Conservation (phyloP, 75 land plant species). For the Sequoiadendron giganteum region DNA sequence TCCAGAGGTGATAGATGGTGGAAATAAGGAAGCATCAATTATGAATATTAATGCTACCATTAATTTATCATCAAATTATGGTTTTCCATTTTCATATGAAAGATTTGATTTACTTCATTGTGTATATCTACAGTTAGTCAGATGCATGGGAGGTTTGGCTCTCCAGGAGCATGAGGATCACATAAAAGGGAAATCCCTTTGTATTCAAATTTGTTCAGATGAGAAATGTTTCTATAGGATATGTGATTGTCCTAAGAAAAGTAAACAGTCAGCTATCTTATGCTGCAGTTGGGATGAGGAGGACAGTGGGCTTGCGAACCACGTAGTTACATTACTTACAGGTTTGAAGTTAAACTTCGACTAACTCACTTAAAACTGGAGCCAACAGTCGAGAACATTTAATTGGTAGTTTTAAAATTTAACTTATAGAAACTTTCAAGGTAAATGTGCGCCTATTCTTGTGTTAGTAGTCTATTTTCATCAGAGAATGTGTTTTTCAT, state of each 20-base stretch:
- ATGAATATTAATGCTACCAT: background rate
- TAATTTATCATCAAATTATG: background rate
- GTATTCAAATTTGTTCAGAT: conserved; percentile 10
- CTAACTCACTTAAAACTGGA: background rate
- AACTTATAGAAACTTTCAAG: background rate
- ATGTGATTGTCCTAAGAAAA: background rate
- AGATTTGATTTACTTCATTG: background rate
- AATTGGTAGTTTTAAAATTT: background rate
- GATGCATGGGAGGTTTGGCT: conserved; percentile 3
- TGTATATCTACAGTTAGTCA: conserved; percentile 5
- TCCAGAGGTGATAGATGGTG: background rate
- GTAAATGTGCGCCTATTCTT: background rate
- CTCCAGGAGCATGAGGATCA: background rate
- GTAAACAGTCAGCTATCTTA: background rate
- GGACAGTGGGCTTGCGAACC: conserved; percentile 4
- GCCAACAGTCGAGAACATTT: background rate
- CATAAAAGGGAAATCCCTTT: conserved; percentile 8
- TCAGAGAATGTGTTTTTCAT: background rate
- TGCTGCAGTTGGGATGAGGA: conserved; percentile 10
- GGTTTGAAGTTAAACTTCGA: background rate
- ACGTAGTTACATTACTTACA: conserved; percentile 6
- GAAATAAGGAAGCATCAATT: background rate
- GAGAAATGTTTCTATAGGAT: conserved; percentile 6
- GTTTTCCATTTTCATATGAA: background rate
- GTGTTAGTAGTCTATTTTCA: background rate